Percentiles rank a stretch among this genome's conserved stretches.
These are phyloP conservation scores for Melanomma pulvis-pyrius DNA, from an alignment of 495 filamentous ascomycete genomes.

Conservation along the genomic window DNA sequence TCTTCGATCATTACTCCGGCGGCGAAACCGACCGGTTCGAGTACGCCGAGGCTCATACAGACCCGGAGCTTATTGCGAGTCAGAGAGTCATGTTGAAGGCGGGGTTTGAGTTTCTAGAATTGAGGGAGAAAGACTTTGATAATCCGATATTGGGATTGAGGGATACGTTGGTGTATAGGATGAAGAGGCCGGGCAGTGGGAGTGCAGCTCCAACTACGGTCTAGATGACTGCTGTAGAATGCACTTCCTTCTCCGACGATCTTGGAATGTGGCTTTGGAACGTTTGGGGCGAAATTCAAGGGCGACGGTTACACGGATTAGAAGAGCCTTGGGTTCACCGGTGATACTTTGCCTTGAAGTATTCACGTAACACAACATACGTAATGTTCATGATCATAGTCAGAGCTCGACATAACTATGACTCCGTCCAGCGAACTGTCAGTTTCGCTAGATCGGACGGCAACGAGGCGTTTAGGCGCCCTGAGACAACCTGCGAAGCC, in stretches of 20 bases:
- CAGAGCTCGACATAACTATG: neutral
- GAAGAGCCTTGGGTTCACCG: neutral
- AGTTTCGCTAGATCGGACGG: too few relatives aligned
- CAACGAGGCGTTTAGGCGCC: neutral
- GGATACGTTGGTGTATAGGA: slow-evolving; percentile 30
- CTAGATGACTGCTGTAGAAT: too few relatives aligned
- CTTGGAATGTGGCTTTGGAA: neutral
- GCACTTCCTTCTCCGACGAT: too few relatives aligned
- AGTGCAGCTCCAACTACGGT: neutral
- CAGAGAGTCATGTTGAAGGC: slow-evolving; percentile 35
- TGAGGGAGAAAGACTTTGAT: slow-evolving; percentile 32
- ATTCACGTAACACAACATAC: neutral
- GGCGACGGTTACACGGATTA: neutral
- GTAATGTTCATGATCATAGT: neutral
- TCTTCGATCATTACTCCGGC: slow-evolving; percentile 36
- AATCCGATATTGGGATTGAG: slow-evolving; percentile 32
- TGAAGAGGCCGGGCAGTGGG: slow-evolving; percentile 5
- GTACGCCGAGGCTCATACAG: slow-evolving; percentile 30
- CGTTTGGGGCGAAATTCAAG: too few relatives aligned
- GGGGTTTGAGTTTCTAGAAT: slow-evolving; percentile 29
- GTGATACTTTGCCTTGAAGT: neutral
- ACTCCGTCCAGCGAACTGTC: too few relatives aligned
- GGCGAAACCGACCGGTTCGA: slow-evolving; percentile 18
- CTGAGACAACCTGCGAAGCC: neutral
- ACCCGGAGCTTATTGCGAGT: slow-evolving; percentile 30